phyloP scores from a whole-genome alignment of 2,329 filamentous ascomycete species.

The Daldinia eschscholtzii region DNA sequence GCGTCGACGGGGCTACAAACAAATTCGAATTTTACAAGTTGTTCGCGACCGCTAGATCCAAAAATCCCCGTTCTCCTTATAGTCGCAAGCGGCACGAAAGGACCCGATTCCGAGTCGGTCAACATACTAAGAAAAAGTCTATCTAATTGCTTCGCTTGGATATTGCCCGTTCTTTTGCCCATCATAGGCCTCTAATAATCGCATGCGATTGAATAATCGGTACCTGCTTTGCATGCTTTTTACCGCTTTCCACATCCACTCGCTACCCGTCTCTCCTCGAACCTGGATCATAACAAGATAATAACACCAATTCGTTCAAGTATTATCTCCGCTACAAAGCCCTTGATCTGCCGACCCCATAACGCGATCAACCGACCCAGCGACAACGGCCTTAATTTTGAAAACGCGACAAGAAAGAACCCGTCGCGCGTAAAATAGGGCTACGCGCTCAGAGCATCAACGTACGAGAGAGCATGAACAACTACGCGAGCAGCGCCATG shows the following conservation, averaged over 20 bases:
- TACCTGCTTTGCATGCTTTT: slow-evolving; percentile 1
- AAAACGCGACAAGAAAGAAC: not conserved
- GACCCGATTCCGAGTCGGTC: slow-evolving; percentile 16
- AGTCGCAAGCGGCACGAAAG: not conserved
- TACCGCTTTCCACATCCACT: slow-evolving; percentile 13
- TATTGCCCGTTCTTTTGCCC: slow-evolving; percentile 33
- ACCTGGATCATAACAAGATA: not conserved
- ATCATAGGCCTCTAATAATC: slow-evolving; percentile 16
- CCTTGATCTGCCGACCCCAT: slow-evolving; percentile 3
- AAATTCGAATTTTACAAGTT: slow-evolving; percentile 5
- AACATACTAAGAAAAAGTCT: slow-evolving; percentile 9
- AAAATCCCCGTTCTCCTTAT: slow-evolving; percentile 1
- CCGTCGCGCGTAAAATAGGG: slow-evolving; percentile 34
- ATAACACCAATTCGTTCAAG: slow-evolving; percentile 17
- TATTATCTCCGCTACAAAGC: not conserved
- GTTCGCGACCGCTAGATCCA: slow-evolving; percentile 18
- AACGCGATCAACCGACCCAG: not conserved
- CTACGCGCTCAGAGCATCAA: slow-evolving; percentile 33
- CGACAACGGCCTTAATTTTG: not conserved
- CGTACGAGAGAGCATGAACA: slow-evolving; percentile 48
- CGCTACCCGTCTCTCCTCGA: slow-evolving; percentile 1
- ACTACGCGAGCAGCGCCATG: slow-evolving; percentile 51
- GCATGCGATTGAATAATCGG: slow-evolving; percentile 28
- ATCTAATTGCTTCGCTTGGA: slow-evolving; percentile 33
- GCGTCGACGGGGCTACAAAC: slow-evolving; percentile 8